Base-by-base conservation (phyloP, 495 filamentous ascomycete genomes). In the Aspergillus panamensis region DNA sequence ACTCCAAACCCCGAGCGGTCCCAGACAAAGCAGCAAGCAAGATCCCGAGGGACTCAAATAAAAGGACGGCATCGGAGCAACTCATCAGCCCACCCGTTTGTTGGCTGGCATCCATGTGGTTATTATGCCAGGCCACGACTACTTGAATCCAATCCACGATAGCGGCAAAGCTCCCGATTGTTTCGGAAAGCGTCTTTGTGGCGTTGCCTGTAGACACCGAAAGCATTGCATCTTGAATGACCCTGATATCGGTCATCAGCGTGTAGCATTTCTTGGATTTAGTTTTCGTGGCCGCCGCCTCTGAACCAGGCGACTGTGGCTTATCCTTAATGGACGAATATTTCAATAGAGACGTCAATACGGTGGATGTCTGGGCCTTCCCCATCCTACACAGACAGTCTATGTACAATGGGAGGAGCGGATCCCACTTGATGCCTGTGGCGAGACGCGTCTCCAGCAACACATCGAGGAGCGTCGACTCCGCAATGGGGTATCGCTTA, bases 361-460 rank as follows among this genome's bases (percentile, higher is more conserved):
- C 75, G 8, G 81, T 78, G 0, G 82, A 74, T 6, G 76, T 72
- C 57, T 84, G 81, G 31, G 87, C 72, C 55, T 77, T 66, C 8
- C 77, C 76, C 43, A 72, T 66, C 35, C 79, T 76, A 32, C 84
- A 77, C 29, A 91, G 76, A 13, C 76, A 76, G 66, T 87, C 77
- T 31, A 88, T 67, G 70, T 91, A 92, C 17, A 80, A 73, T 6
- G 79, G 76, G 20, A 88, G 69, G 44, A 87, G 77, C 20, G 84
- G 84, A 60, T 91, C 88, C 69, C 87, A 80, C 57, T 72, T 73
- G 62, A 78, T 67, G 35, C 63, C 70, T 49, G 79, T 78, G 29
- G 66, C 65, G 13, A 69, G 65, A 25, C 79, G 78, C 2, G 84
- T 82, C 21, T 77, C 77, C 6, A 90, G 71, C 31, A 86, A 75